Conservation (phyloP, 2,329 filamentous ascomycete species). For the Cladophialophora immunda region DNA sequence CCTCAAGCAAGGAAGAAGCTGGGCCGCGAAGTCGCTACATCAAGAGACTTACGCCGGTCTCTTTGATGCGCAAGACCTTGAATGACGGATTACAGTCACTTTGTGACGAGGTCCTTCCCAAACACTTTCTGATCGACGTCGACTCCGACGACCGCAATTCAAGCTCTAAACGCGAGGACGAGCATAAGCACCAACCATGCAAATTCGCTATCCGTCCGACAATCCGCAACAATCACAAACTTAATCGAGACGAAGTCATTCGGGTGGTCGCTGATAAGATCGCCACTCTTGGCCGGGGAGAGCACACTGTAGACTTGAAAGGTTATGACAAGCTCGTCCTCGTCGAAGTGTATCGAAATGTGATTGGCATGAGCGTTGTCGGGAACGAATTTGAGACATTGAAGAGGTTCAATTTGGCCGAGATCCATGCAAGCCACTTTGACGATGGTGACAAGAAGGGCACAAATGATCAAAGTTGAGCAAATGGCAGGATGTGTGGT, state of each 20-base stretch:
- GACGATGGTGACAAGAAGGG: constrained; percentile 1
- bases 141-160: constrained; percentile 62
- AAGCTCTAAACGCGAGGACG: constrained; percentile 32
- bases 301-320: constrained; percentile 68
- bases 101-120: constrained; percentile 64
- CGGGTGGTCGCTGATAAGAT: constrained; percentile 66
- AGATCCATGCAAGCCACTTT: constrained; percentile 58
- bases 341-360: constrained; percentile 69
- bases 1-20: constrained; percentile 56
- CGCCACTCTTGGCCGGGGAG: constrained; percentile 50
- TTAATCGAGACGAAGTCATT: constrained; percentile 67
- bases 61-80: constrained; percentile 65
- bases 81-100: constrained; percentile 66
- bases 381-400: constrained; percentile 66
- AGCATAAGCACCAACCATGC: constrained; percentile 11
- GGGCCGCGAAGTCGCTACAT: constrained; percentile 66
- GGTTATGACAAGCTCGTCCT: constrained; percentile 69
- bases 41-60: constrained; percentile 68
- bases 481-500: background rate
- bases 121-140: constrained; percentile 61
- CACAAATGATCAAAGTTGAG: background rate
- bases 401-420: constrained; percentile 70
- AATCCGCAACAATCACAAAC: constrained; percentile 66
- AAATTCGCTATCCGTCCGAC: constrained; percentile 71
- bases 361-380: constrained; percentile 71